Evolutionary conservation across 352 stramenopile species (phyloP), one percentile per base, ranked within the genome.

Genomic region (Nothophytophthora sp.): DNA sequence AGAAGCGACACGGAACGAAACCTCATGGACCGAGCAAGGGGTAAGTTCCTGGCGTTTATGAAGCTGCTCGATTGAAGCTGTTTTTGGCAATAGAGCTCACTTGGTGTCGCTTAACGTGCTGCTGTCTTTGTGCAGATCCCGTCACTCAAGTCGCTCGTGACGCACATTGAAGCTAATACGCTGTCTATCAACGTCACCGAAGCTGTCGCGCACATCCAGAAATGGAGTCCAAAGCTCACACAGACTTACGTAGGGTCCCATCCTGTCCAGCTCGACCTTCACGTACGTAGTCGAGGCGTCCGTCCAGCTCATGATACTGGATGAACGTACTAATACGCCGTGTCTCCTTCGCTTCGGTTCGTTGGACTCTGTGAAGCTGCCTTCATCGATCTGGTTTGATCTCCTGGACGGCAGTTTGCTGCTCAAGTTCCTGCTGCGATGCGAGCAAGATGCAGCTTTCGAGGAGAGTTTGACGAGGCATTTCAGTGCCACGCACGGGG

Each of bases 401-500:
- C 32, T 56, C 29, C 15, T 67, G 15, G 37, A 57, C 18, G 45
- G 29, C 42, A 52, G 12, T 23, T 50, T 57, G 36, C 28, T 63
- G n/a, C 27, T 35, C 16, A 43, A 64, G 20, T 52, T 67, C 24
- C 18, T 60, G n/a, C 32, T 55, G 16, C 46, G 56, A 35, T 76
- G 56, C 16, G 66, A 67, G 0, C 23, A 32, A 13, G 56, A 83
- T 25, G 48, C 57, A 16, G 58, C 13, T 8, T 81, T 72, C 35
- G 65, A 73, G 22, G 25, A 27, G 2, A 30, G 59, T 13, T 36
- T 76, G 27, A 48, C 51, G 23, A 59, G 44, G 1, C 64, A 72
- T 2, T 34, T 86, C n/a, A 52, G 58, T 12, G 72, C 66, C 32
- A 62, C 58, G 15, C 69, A 86, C 67, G 45, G 56, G 32, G 68